Conservation (phyloP, 306 rosid species). For the Cyclanthera cordifolia region DNA sequence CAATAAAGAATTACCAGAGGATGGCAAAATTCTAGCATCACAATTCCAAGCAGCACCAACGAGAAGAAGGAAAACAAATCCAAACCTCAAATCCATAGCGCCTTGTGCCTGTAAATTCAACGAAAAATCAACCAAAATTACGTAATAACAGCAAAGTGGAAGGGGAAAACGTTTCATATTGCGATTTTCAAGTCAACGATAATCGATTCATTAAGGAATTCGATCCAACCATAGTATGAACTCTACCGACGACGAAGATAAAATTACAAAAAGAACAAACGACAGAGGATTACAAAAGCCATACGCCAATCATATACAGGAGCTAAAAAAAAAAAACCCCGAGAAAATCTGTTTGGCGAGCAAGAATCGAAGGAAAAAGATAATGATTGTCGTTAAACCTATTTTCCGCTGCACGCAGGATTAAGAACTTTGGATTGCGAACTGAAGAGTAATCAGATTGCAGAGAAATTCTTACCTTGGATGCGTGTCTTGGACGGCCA, state of each 20-base stretch:
- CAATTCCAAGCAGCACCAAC: conserved; percentile 46
- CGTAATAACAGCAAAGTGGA: not conserved
- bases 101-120: conserved; percentile 22
- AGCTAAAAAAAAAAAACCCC: not conserved
- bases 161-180: not conserved
- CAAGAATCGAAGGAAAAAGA: not conserved
- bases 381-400: not conserved
- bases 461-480: conserved; percentile 8
- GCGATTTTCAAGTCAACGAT: not conserved
- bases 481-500: not conserved
- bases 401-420: not conserved
- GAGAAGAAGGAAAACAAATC: conserved; percentile 30
- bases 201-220: not conserved
- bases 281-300: too few species aligned
- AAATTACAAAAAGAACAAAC: too few species aligned
- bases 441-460: not conserved
- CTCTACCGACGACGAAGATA: not conserved
- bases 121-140: not conserved
- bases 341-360: not conserved
- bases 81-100: conserved; percentile 38
- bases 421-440: not conserved
- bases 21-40: conserved; percentile 26
- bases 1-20: not conserved
- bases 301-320: too few species aligned
- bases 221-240: not conserved